Evolutionary conservation across 352 stramenopile species (phyloP), one percentile per base, ranked within the genome.

Genomic region (Pythium rhizo-oryzae): DNA sequence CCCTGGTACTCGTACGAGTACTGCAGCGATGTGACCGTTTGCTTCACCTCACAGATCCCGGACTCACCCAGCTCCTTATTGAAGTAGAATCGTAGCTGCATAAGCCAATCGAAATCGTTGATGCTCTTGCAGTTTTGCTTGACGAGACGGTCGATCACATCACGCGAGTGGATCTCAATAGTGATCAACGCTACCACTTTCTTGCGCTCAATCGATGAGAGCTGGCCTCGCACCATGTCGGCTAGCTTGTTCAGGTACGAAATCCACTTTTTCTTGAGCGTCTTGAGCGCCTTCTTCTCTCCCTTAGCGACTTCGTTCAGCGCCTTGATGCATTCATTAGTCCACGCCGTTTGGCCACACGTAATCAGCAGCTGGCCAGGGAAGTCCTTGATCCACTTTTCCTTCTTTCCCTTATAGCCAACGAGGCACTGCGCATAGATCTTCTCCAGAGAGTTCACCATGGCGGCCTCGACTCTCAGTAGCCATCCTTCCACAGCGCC

Each of bases 161-260:
- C 96, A 39, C 96, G 92, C 63, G 93, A 98, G 64, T 99, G 96
- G 47, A 99, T 98, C 73, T 99, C 96, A 71, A 98, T 98, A 37
- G 96, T 99, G 76, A 99, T 99, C 18, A 99, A 77, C 43, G 95
- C 97, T 41, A 99, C 98, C 8, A 98, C 96, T 79, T 99, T 99
- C 56, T 96, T 98, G 19, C 96, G 91, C 16, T 98, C 93, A 28
- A 92, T 94, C 6, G 89, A 72, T 13, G 86, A 91, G 5, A 98
- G 78, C 61, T 96, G 84, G 0, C 91, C 90, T 18, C 92, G 88
- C 53, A 98, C 90, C 88, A 98, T 96, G 51, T 98, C 92, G 0
- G 91, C 96, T 4, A 98, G 84, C 33, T 97, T 97, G 74, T 98
- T 97, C 13, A 98, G 65, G 55, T 98, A 98, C 24, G 84, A 93